Evolutionary conservation across 2,329 filamentous ascomycete genomes (phyloP).

Genomic region (Colletotrichum theobromicola): DNA sequence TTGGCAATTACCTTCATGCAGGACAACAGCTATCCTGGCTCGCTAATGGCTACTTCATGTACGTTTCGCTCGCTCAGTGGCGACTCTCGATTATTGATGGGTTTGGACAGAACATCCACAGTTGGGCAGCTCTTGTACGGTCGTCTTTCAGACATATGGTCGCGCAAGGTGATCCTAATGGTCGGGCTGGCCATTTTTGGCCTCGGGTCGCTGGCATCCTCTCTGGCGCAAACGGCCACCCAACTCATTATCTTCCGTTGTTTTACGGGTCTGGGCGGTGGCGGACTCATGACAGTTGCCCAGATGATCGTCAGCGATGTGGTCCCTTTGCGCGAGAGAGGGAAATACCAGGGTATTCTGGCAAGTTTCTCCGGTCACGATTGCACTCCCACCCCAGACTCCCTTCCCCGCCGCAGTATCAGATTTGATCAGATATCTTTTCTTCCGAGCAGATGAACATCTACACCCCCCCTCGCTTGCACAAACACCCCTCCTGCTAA

Average conservation of each 20-base stretch:
- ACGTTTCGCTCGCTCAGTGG: conserved; percentile 22
- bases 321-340: conserved; percentile 50
- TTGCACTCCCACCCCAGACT: background rate
- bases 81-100: background rate
- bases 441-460: background rate
- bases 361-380: conserved; percentile 29
- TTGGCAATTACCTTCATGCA: conserved; percentile 54
- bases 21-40: conserved; percentile 59
- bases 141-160: conserved; percentile 51
- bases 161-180: conserved; percentile 45
- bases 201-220: conserved; percentile 47
- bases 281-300: conserved; percentile 46
- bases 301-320: conserved; percentile 56
- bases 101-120: conserved; percentile 43
- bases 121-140: conserved; percentile 52
- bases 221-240: conserved; percentile 41
- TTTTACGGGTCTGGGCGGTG: conserved; percentile 48
- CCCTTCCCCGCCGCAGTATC: background rate
- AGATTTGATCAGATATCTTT: background rate
- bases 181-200: conserved; percentile 46
- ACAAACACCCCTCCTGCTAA: background rate
- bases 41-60: conserved; percentile 61
- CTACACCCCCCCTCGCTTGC: background rate
- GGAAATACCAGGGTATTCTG: conserved; percentile 44
- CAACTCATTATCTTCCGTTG: conserved; percentile 47